These are phyloP conservation scores for Boechera divaricarpa DNA, from an alignment of 345 rosid genomes.

Conservation along the genomic window DNA sequence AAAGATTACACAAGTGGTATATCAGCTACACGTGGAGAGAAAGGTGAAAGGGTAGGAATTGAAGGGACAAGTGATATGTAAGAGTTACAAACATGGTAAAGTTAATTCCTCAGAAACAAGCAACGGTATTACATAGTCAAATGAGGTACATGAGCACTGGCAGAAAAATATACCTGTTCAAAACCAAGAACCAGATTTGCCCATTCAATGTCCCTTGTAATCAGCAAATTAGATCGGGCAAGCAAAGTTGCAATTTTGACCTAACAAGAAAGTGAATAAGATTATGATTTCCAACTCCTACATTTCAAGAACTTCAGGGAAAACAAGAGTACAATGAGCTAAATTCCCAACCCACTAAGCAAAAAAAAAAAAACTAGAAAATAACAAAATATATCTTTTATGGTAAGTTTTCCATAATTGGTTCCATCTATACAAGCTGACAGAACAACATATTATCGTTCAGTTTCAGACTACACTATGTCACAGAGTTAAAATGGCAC, in stretches of 20 bases:
- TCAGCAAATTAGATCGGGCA: conserved; percentile 90
- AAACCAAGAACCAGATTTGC: conserved; percentile 94
- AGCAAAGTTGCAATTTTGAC: conserved; percentile 75
- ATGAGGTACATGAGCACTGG: conserved; percentile 13
- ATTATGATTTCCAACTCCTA: conserved; percentile 13
- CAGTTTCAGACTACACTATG: not conserved
- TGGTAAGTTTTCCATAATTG: conserved; percentile 2
- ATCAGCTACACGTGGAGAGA: conserved; percentile 9
- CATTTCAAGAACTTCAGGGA: conserved; percentile 1
- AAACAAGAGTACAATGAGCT: conserved; percentile 11
- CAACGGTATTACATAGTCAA: not conserved
- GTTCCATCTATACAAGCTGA: conserved; percentile 23
- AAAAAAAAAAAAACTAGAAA: too few species aligned
- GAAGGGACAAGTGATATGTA: not conserved
- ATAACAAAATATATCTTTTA: not conserved
- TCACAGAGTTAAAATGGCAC: conserved; percentile 9
- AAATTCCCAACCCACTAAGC: too few species aligned
- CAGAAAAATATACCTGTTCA: conserved; percentile 69
- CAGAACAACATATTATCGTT: not conserved
- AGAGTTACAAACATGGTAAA: not conserved
- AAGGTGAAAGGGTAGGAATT: not conserved
- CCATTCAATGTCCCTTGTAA: conserved; percentile 99
- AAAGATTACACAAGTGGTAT: conserved; percentile 3
- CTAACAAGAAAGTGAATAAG: conserved; percentile 45
- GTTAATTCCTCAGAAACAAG: conserved; percentile 4